A percentile compares a stretch with the other conserved stretches of the same genome.
These are phyloP conservation scores for Yarrowia yakushimensis DNA, from an alignment of 805 yeast species.

Conservation along the genomic window DNA sequence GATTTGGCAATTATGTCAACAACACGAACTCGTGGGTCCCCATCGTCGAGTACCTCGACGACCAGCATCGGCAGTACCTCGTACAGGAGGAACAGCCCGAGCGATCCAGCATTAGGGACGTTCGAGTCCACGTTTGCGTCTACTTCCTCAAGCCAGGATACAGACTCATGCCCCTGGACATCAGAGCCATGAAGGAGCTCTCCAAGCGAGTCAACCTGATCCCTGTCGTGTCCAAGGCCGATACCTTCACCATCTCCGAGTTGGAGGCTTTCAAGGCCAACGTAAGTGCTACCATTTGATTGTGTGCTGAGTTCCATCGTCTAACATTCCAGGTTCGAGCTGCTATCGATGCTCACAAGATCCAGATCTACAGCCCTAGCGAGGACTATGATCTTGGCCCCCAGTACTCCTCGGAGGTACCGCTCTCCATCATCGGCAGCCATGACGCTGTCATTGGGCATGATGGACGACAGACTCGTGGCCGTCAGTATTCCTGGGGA, in stretches of 20 bases:
- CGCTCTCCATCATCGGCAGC: constrained; percentile 53
- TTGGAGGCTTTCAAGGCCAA: constrained; percentile 59
- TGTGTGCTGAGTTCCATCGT: neutral
- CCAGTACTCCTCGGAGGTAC: constrained; percentile 71
- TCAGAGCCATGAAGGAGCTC: constrained; percentile 80
- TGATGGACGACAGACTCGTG: constrained; percentile 64
- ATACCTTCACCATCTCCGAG: constrained; percentile 71
- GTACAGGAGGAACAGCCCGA: constrained; percentile 91
- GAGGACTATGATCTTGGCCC: constrained; percentile 63
- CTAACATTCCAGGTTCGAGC: constrained; percentile 51
- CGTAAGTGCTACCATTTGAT: constrained; percentile 35
- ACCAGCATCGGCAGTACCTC: constrained; percentile 84
- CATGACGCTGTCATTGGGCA: constrained; percentile 49
- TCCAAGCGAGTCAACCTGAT: constrained; percentile 79
- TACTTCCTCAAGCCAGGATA: constrained; percentile 91
- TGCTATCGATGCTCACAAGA: constrained; percentile 78
- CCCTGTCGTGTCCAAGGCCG: constrained; percentile 87
- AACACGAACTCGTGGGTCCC: constrained; percentile 85
- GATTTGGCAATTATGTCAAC: constrained; percentile 87
- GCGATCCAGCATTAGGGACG: constrained; percentile 53
- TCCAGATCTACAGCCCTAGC: constrained; percentile 56
- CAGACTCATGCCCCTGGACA: constrained; percentile 79
- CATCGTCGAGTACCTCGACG: constrained; percentile 81
- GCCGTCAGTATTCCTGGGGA: constrained; percentile 68
- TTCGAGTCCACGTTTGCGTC: constrained; percentile 85